phyloP scores from a whole-genome alignment of 352 stramenopile genomes.

The Globisporangium paroecandrum region DNA sequence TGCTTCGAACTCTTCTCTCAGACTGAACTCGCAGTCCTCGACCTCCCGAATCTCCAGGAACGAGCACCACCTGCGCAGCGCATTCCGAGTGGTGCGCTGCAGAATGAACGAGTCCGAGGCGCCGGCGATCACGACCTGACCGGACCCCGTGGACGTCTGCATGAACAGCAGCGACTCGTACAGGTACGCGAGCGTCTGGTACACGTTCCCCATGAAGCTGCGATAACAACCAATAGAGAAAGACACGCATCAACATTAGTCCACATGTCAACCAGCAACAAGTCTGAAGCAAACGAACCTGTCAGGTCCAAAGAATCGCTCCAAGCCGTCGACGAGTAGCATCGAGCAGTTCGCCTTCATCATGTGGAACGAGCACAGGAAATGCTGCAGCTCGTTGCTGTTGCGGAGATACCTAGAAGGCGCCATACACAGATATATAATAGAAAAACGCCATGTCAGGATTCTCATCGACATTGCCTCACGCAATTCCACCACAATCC shows the following conservation, averaged over 20 bases:
- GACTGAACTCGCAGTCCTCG: neutral
- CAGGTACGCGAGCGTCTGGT: conserved; percentile 57
- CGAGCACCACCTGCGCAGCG: conserved; percentile 4
- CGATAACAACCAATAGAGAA: neutral
- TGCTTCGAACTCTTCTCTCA: neutral
- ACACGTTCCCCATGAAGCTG: conserved; percentile 44
- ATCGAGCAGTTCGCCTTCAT: conserved; percentile 41
- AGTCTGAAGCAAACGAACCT: conserved; percentile 19
- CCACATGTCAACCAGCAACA: neutral
- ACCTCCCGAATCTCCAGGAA: conserved; percentile 4
- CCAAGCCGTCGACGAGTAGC: conserved; percentile 55
- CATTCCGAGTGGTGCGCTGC: neutral
- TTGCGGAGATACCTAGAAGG: conserved; percentile 39
- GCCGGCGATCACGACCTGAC: conserved; percentile 30
- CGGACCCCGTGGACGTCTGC: conserved; percentile 29
- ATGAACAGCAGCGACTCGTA: conserved; percentile 54
- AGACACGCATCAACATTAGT: neutral
- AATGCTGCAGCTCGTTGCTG: conserved; percentile 50
- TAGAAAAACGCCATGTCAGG: neutral
- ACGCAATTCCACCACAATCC: too few species aligned
- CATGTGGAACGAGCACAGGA: conserved; percentile 57
- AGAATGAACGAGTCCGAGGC: conserved; percentile 8
- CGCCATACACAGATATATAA: neutral
- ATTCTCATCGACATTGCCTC: neutral
- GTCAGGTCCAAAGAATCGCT: conserved; percentile 45